These are phyloP conservation scores for Mycena metata DNA, from an alignment of 768 basidiomycete species.

Conservation along the genomic window DNA sequence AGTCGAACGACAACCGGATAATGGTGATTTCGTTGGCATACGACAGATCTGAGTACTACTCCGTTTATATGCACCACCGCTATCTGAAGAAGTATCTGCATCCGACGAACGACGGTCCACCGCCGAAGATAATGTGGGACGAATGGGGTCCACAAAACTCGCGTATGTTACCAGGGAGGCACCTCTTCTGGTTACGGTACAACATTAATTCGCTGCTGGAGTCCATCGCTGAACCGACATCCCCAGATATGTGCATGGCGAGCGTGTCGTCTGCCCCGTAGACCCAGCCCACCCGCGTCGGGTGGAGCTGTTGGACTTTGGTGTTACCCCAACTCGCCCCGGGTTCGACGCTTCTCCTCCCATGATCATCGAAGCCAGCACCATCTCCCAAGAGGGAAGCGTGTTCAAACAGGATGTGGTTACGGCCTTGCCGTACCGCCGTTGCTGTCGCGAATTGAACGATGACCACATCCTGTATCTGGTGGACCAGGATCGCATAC, in stretches of 20 bases:
- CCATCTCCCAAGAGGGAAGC: not conserved
- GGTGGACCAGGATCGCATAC: conserved; percentile 10
- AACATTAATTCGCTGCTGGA: too few relatives aligned
- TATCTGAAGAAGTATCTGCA: conserved; percentile 23
- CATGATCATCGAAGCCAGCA: conserved; percentile 4
- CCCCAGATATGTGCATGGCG: conserved; percentile 36
- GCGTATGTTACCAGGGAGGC: conserved; percentile 22
- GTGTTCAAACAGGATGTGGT: not conserved
- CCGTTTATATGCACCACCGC: conserved; percentile 27
- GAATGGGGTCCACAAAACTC: conserved; percentile 34
- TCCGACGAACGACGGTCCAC: not conserved
- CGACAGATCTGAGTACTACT: conserved; percentile 12
- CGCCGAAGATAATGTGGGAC: conserved; percentile 24
- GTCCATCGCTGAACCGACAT: not conserved
- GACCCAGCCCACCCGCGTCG: not conserved
- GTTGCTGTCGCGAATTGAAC: not conserved
- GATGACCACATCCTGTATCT: conserved; percentile 3
- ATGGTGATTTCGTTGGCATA: conserved; percentile 28
- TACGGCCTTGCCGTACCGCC: conserved; percentile 11
- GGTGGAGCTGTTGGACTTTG: conserved; percentile 33
- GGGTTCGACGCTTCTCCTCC: not conserved
- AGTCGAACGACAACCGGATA: conserved; percentile 21
- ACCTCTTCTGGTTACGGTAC: conserved; percentile 24
- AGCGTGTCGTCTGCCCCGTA: conserved; percentile 30
- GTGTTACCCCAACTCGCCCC: conserved; percentile 7